A percentile compares a stretch with the other conserved stretches of the same genome.
phyloP scores from a whole-genome alignment of 192 early-diverging fungal genomes.

The Mortierella alpina region DNA sequence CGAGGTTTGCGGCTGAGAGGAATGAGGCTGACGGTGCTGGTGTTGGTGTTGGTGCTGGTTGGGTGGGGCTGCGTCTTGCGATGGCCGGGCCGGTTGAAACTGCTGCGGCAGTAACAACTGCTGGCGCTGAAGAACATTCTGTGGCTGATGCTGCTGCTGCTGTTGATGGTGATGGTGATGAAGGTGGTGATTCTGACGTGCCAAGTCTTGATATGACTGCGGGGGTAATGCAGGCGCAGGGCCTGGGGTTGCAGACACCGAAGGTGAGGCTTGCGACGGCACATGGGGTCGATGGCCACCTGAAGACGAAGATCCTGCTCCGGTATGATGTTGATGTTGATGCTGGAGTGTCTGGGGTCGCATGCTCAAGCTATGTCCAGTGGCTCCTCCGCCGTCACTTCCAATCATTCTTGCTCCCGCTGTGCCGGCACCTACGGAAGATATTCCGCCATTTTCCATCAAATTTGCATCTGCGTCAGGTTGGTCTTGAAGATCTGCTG shows the following conservation, averaged over 20 bases:
- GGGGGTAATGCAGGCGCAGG: too few relatives aligned
- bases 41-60: neutral
- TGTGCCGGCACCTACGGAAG: slow-evolving; percentile 34
- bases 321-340: slow-evolving; percentile 5
- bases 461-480: slow-evolving; percentile 16
- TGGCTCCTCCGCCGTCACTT: slow-evolving; percentile 15
- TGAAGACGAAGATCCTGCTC: slow-evolving; percentile 3
- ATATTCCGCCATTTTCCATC: slow-evolving; percentile 34
- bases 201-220: neutral
- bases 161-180: slow-evolving; percentile 22
- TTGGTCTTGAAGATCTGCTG: slow-evolving; percentile 48
- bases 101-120: slow-evolving; percentile 15
- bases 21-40: slow-evolving; percentile 7
- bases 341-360: slow-evolving; percentile 6
- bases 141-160: slow-evolving; percentile 8
- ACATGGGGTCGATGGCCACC: too few relatives aligned
- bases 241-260: too few relatives aligned
- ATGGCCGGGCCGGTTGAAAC: neutral
- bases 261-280: too few relatives aligned
- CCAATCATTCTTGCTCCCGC: slow-evolving; percentile 43
- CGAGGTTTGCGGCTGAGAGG: neutral
- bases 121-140: slow-evolving; percentile 1
- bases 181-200: slow-evolving; percentile 4
- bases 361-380: slow-evolving; percentile 7
- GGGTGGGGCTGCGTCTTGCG: too few relatives aligned